phyloP scores from a whole-genome alignment of 441 rosid genomes.

The Iberis amara region DNA sequence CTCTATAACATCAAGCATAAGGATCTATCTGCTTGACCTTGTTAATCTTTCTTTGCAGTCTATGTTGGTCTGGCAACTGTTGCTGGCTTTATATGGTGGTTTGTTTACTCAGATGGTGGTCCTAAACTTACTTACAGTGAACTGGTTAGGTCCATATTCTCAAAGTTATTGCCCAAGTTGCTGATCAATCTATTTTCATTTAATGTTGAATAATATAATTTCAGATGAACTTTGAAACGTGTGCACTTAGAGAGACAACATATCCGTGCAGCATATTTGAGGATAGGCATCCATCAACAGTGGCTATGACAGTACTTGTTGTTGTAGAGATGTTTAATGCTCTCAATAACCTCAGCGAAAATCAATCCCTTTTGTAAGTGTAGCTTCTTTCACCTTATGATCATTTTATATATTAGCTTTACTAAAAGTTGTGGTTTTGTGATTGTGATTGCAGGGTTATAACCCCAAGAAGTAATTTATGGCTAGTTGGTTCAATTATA shows the following conservation, averaged over 20 bases:
- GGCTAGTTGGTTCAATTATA: constrained; percentile 92
- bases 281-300: constrained; percentile 93
- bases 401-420: constrained; percentile 4
- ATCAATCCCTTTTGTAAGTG: constrained; percentile 92
- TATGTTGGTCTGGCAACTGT: constrained; percentile 98
- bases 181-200: constrained; percentile 4
- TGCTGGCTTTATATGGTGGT: constrained; percentile 99
- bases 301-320: constrained; percentile 97
- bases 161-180: constrained; percentile 2
- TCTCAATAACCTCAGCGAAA: constrained; percentile 96
- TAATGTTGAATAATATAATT: constrained; percentile 19
- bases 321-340: constrained; percentile 99
- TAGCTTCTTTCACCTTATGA: background rate
- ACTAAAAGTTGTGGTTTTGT: constrained; percentile 20
- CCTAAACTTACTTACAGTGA: constrained; percentile 85
- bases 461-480: constrained; percentile 97
- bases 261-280: constrained; percentile 92
- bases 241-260: constrained; percentile 74
- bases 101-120: constrained; percentile 72
- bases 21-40: constrained; percentile 9
- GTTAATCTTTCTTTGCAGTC: constrained; percentile 44
- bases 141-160: constrained; percentile 53
- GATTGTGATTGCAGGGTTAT: constrained; percentile 55
- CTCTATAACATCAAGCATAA: constrained; percentile 16
- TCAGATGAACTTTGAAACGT: constrained; percentile 93